Evolutionary conservation across 2,329 filamentous ascomycete genomes (phyloP).

Genomic region (Aquanectria penicillioides): DNA sequence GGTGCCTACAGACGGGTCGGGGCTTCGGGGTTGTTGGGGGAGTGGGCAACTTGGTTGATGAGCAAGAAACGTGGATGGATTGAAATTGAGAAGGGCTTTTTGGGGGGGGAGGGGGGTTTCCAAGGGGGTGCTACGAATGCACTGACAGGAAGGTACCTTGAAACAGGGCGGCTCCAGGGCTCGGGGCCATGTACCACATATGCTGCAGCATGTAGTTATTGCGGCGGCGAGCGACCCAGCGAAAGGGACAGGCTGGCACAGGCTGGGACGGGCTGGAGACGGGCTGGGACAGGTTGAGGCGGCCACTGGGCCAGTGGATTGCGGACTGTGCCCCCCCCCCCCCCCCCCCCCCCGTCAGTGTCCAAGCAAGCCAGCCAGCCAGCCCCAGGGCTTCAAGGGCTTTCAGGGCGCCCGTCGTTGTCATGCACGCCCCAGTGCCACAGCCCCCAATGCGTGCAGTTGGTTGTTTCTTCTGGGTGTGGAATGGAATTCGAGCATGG

Average conservation of each 20-base stretch:
- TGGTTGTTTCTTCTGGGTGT: constrained; percentile 3
- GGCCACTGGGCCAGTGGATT: constrained; percentile 12
- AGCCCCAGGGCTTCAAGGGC: neutral
- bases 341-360: neutral
- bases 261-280: constrained; percentile 7
- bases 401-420: constrained; percentile 16
- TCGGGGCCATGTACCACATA: neutral
- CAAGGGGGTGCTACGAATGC: constrained; percentile 9
- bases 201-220: neutral
- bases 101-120: constrained; percentile 17
- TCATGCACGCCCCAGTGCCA: constrained; percentile 22
- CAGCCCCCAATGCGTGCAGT: constrained; percentile 17
- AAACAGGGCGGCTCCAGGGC: constrained; percentile 12
- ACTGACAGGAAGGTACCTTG: constrained; percentile 15
- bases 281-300: constrained; percentile 9
- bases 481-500: constrained; percentile 22
- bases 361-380: neutral
- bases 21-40: constrained; percentile 40
- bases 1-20: constrained; percentile 28
- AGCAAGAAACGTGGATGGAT: constrained; percentile 45
- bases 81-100: constrained; percentile 47
- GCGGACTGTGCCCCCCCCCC: constrained; percentile 6
- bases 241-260: neutral
- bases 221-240: constrained; percentile 4
- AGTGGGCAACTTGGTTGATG: too few relatives aligned